Evolutionary conservation across 139 green algal genomes (phyloP).

Genomic region (Yamagishiella unicocca): DNA sequence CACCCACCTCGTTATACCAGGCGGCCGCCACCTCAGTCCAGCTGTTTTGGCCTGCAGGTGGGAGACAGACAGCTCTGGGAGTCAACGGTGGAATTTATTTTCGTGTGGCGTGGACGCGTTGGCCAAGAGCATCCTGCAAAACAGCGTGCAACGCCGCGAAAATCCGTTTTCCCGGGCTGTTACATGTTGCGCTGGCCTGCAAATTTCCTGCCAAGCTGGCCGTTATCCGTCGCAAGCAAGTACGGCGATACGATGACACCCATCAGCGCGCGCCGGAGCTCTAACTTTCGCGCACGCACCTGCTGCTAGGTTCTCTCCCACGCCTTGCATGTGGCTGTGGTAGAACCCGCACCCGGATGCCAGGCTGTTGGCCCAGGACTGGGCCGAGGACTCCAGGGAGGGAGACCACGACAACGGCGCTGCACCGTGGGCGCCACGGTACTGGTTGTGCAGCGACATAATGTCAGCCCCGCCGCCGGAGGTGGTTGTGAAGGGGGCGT

Average conservation of each 20-base stretch:
- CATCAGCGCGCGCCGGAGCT: too few relatives aligned
- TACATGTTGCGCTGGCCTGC: too few relatives aligned
- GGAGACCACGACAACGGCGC: neutral
- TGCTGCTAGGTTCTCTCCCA: constrained; percentile 39
- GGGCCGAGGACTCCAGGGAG: constrained; percentile 2
- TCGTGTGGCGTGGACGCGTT: too few relatives aligned
- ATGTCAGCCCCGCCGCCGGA: neutral
- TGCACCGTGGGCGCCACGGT: neutral
- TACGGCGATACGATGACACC: too few relatives aligned
- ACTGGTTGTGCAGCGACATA: constrained; percentile 21
- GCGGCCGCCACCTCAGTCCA: neutral
- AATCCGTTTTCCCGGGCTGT: too few relatives aligned
- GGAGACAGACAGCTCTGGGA: too few relatives aligned
- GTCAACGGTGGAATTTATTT: too few relatives aligned
- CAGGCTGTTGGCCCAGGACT: neutral
- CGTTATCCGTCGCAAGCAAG: too few relatives aligned
- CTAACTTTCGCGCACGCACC: neutral
- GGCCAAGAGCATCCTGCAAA: too few relatives aligned
- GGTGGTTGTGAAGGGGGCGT: neutral
- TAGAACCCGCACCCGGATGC: neutral
- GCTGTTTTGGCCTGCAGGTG: constrained; percentile 3
- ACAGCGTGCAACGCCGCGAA: too few relatives aligned
- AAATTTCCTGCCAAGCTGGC: too few relatives aligned
- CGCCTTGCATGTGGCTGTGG: neutral
- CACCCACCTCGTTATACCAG: constrained; percentile 35